A percentile compares a stretch with the other conserved stretches of the same genome.
These are phyloP conservation scores for Phylloporus rhodoxanthus DNA, from an alignment of 768 basidiomycete genomes.

Conservation along the genomic window DNA sequence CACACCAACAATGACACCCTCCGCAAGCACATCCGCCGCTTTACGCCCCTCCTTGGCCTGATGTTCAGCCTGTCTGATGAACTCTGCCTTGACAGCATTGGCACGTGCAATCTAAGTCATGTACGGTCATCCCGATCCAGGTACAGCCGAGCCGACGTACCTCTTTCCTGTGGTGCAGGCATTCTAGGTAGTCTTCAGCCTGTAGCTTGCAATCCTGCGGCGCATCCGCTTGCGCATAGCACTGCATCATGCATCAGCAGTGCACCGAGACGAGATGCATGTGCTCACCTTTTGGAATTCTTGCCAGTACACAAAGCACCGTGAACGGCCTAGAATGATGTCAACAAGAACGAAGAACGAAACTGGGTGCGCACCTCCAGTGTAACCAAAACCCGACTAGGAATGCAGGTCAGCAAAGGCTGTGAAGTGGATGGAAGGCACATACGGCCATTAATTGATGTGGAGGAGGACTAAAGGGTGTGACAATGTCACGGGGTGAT, in stretches of 20 bases:
- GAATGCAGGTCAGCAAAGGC: conserved; percentile 9
- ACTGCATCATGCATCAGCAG: conserved; percentile 40
- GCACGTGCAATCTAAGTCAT: conserved; percentile 53
- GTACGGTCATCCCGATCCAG: background rate
- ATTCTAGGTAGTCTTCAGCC: conserved; percentile 86
- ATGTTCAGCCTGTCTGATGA: conserved; percentile 58
- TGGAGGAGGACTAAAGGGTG: conserved; percentile 10
- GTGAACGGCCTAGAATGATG: conserved; percentile 55
- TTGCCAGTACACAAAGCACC: conserved; percentile 91
- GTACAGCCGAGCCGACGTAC: conserved; percentile 37
- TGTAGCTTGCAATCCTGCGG: conserved; percentile 67
- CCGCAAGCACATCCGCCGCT: conserved; percentile 62
- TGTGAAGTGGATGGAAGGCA: conserved; percentile 1
- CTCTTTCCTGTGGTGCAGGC: conserved; percentile 85
- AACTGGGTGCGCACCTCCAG: conserved; percentile 43
- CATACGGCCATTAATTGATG: conserved; percentile 36
- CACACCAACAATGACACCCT: conserved; percentile 68
- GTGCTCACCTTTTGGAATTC: conserved; percentile 66
- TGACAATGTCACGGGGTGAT: conserved; percentile 23
- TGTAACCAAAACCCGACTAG: conserved; percentile 63
- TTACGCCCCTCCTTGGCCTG: conserved; percentile 68
- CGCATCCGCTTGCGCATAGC: conserved; percentile 75
- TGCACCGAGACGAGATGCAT: background rate
- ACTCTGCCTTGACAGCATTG: conserved; percentile 64
- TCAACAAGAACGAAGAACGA: background rate